These are phyloP conservation scores for Fusarium proliferatum DNA, from an alignment of 2,329 filamentous ascomycete genomes.

Conservation along the genomic window DNA sequence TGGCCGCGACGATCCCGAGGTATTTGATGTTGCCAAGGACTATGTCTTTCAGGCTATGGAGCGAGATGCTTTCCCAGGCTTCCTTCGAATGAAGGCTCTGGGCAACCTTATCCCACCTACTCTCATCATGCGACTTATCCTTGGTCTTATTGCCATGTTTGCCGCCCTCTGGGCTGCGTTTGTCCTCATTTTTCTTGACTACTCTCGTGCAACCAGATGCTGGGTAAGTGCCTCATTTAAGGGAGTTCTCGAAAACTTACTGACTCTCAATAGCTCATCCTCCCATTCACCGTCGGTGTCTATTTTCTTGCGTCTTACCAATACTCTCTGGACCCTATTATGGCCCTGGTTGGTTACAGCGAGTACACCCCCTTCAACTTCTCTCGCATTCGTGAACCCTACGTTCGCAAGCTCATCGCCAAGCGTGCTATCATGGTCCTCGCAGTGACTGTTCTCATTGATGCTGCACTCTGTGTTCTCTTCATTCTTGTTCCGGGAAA, in stretches of 20 bases:
- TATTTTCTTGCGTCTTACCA: constrained; percentile 93
- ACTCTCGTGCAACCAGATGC: constrained; percentile 76
- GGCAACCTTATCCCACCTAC: constrained; percentile 95
- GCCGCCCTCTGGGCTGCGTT: constrained; percentile 95
- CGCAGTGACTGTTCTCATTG: constrained; percentile 77
- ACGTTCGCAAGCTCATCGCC: constrained; percentile 84
- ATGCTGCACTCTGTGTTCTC: constrained; percentile 84
- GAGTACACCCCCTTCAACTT: constrained; percentile 98
- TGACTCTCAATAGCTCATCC: constrained; percentile 64
- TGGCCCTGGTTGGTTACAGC: constrained; percentile 89
- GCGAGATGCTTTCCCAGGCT: constrained; percentile 97
- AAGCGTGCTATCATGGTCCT: constrained; percentile 87
- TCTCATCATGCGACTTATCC: constrained; percentile 83
- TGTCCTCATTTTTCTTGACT: constrained; percentile 89
- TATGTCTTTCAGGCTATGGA: constrained; percentile 99
- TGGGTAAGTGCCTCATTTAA: constrained; percentile 72
- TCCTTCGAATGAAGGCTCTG: constrained; percentile 92
- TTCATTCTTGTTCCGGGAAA: constrained; percentile 97
- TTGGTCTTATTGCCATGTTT: constrained; percentile 86
- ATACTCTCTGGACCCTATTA: constrained; percentile 91
- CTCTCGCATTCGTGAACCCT: constrained; percentile 87
- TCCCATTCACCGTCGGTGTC: constrained; percentile 91
- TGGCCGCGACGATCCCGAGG: constrained; percentile 93
- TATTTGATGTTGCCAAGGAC: constrained; percentile 97
- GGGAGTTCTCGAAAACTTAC: neutral